Evolutionary conservation across 768 basidiomycete genomes (phyloP), one percentile per base, ranked within the genome.

Genomic region (Coprinopsis strossmayeri): DNA sequence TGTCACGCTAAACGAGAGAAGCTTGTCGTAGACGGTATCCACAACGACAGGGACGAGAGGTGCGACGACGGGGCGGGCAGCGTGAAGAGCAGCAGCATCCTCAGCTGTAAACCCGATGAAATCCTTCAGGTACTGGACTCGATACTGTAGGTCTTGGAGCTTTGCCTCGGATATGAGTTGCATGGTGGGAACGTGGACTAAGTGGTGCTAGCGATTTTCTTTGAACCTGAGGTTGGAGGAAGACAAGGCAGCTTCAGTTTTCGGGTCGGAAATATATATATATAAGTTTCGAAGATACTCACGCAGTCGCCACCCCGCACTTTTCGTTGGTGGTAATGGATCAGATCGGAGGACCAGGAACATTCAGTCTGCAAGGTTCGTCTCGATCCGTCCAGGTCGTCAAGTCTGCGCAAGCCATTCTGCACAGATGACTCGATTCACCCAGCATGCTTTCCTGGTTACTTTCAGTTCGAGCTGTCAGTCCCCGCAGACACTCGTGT

Each of bases 1-100:
- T 15, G 74, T 75, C 49, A 74, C 70, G 46, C 69, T 69, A 54
- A 72, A 77, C 1, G 58, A 58, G 17, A 64, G 47, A 23, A 77
- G 64, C 53, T 74, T 75, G 21, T 64, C 64, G 52, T 77, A 76
- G 46, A 76, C 67, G 3, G 62, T 55, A 51, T 77, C 73, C 34
- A 77, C 71, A 20, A 75, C 60, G 18, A 59, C 48, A 0, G 74
- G 71, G 5, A 76, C 71, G 27, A 73, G 60, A 0, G 69, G 70
- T 5, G 67, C 66, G 9, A 77, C 63, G n/a, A 67, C 55, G 2
- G 69, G 65, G 18, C 64, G 64, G 1, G 73, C 64, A 30, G 71
- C 66, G 34, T 66, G 69, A 24, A 76, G 63, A 21, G 68, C 62
- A 1, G 66, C 70, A 15, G 68, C 65, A 55, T 77, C 74, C 2